phyloP scores from a whole-genome alignment of 2,329 filamentous ascomycete genomes.

The Blumeriella jaapii region DNA sequence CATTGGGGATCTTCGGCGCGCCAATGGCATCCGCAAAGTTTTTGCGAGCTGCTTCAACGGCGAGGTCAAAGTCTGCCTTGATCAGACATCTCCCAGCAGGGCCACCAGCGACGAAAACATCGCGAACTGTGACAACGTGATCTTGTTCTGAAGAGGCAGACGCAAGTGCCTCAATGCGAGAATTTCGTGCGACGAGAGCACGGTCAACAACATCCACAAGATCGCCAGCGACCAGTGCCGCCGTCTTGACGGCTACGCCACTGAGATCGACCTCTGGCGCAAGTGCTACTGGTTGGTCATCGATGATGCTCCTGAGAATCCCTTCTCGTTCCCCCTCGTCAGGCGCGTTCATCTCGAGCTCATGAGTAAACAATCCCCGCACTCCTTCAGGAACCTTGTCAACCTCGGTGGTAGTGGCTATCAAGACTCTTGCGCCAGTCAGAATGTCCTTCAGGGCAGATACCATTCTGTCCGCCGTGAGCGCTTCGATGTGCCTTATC shows the following conservation, averaged over 20 bases:
- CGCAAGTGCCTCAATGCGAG: slow-evolving; percentile 65
- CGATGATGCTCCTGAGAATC: slow-evolving; percentile 68
- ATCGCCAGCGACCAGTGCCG: slow-evolving; percentile 87
- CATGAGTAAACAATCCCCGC: slow-evolving; percentile 85
- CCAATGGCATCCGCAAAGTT: slow-evolving; percentile 97
- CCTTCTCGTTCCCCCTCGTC: slow-evolving; percentile 87
- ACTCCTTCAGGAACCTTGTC: slow-evolving; percentile 90
- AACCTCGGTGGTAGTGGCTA: slow-evolving; percentile 90
- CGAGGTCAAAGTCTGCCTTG: slow-evolving; percentile 77
- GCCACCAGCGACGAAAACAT: slow-evolving; percentile 83
- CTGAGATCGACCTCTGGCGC: slow-evolving; percentile 75
- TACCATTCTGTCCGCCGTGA: slow-evolving; percentile 85
- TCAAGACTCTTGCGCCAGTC: slow-evolving; percentile 65
- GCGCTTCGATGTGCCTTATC: slow-evolving; percentile 80
- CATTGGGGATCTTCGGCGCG: slow-evolving; percentile 94
- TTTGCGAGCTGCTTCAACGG: slow-evolving; percentile 89
- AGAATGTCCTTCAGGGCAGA: slow-evolving; percentile 76
- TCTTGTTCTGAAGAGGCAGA: slow-evolving; percentile 31
- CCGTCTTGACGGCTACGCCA: slow-evolving; percentile 85
- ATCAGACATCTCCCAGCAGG: slow-evolving; percentile 67
- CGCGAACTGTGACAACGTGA: slow-evolving; percentile 52
- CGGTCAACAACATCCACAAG: slow-evolving; percentile 89
- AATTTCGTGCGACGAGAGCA: slow-evolving; percentile 64
- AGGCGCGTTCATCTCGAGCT: slow-evolving; percentile 85
- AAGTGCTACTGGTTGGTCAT: slow-evolving; percentile 63